Percentiles rank a stretch among this genome's conserved stretches.
These are phyloP conservation scores for Kodamaea sp. DNA, from an alignment of 1,139 yeast species.

Conservation along the genomic window DNA sequence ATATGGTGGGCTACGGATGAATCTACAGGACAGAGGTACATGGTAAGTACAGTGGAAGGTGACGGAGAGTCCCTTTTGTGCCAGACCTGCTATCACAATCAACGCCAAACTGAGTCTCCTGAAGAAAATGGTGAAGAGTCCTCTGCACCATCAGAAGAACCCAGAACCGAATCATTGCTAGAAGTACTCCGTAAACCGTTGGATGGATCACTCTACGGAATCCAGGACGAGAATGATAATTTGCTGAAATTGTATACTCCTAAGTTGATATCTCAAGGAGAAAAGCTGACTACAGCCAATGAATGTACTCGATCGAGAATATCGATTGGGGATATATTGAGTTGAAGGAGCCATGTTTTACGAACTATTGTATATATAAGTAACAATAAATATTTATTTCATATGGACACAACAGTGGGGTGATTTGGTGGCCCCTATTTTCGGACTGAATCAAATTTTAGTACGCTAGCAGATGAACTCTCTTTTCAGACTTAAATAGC, in stretches of 20 bases:
- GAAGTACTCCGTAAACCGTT: slow-evolving; percentile 33
- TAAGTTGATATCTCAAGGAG: slow-evolving; percentile 1
- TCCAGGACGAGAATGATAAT: slow-evolving; percentile 29
- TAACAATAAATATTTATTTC: too few species aligned
- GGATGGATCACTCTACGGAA: slow-evolving; percentile 36
- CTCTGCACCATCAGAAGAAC: slow-evolving; percentile 3
- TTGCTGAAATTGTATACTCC: slow-evolving; percentile 20
- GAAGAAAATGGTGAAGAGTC: slow-evolving; percentile 8
- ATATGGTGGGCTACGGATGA: slow-evolving; percentile 37
- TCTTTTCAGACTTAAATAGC: too few species aligned
- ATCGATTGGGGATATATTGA: slow-evolving; percentile 28
- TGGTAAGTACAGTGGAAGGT: slow-evolving; percentile 10
- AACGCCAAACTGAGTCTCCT: too few species aligned
- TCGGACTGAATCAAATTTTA: too few species aligned
- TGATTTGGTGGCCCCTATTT: too few species aligned
- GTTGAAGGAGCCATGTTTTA: slow-evolving; percentile 13
- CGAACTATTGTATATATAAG: too few species aligned
- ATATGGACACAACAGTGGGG: too few species aligned
- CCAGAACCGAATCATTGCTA: slow-evolving; percentile 19
- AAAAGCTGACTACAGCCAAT: not conserved
- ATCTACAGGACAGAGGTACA: slow-evolving; percentile 3
- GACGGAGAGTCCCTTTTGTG: slow-evolving; percentile 20
- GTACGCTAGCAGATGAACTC: too few species aligned
- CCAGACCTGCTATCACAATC: slow-evolving; percentile 38
- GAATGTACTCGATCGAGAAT: slow-evolving; percentile 22